Base-by-base conservation (phyloP, 345 rosid species). In the Erucastrum elatum region DNA sequence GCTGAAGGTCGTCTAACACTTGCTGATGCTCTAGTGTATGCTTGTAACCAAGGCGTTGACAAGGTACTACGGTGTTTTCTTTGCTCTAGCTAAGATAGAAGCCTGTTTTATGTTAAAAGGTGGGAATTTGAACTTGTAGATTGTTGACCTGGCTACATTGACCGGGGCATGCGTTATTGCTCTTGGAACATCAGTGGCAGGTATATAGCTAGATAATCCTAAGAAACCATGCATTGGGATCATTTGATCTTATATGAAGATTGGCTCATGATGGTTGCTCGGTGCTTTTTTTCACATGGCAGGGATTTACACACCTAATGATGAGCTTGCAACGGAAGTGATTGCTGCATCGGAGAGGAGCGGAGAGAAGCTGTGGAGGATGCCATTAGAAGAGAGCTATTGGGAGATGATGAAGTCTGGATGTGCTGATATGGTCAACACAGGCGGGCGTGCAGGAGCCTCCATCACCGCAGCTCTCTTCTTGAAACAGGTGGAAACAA, bases 381-480 rank as follows among this genome's bases (percentile, higher is more conserved):
- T 95, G 98, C 98, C 99, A 12, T 25, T 95, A 74, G 99, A 95
- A 84, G 96, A 95, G 37, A 95, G 96, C 77, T 95, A 95, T 71
- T 95, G 99, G 99, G 97, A 95, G 71, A 85, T 87, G 30, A 95
- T 95, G 99, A 93, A 95, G 80, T 94, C 97, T 8, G 97, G 98
- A 68, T 89, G 90, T 0, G 98, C 97, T 15, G 99, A 95, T 71
- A 95, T 93, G 98, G 91, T 93, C 55, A 95, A 95, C 77, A 89
- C 99, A 17, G 96, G 98, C 4, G 86, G 85, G 27, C 94, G 97
- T 56, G 89, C 44, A 69, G 99, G 98, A 56, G 97, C 94, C 30
- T 84, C 98, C 27, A 91, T 95, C 72, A 91, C 94, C 0, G 98
- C 99, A 8, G 98, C 99, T 64, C 81, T 95, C 66, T 95, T 95